Evolutionary conservation across 169 alveolate genomes (phyloP).

Genomic region (Toxoplasma gondii): DNA sequence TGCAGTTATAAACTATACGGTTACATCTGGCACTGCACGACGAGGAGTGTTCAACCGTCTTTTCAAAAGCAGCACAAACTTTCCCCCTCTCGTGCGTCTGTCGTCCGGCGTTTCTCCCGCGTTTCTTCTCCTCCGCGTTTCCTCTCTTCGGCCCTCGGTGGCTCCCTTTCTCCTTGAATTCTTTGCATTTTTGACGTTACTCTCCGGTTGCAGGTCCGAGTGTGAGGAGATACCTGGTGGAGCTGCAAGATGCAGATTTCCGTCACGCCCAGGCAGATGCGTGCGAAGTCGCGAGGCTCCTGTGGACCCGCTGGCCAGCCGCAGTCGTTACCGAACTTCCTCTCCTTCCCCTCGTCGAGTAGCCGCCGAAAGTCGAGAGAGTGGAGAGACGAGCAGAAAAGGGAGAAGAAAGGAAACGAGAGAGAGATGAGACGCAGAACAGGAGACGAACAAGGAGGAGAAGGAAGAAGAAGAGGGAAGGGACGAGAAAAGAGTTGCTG

Average conservation of each 20-base stretch:
- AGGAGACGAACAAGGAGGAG: neutral
- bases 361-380: neutral
- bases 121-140: neutral
- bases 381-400: neutral
- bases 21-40: too few relatives aligned
- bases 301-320: conserved; percentile 14
- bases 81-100: too few relatives aligned
- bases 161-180: neutral
- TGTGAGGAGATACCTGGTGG: neutral
- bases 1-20: too few relatives aligned
- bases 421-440: neutral
- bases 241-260: neutral
- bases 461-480: neutral
- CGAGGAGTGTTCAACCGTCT: too few relatives aligned
- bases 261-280: neutral
- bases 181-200: neutral
- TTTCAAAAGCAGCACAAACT: too few relatives aligned
- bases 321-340: neutral
- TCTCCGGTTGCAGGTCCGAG: neutral
- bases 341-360: conserved; percentile 16
- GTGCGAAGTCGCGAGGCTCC: neutral
- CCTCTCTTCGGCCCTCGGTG: neutral
- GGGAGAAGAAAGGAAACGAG: neutral
- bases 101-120: neutral
- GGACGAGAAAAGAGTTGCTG: neutral